Base-by-base conservation (phyloP, 2,329 filamentous ascomycete species). In the Xylariaceae sp. region DNA sequence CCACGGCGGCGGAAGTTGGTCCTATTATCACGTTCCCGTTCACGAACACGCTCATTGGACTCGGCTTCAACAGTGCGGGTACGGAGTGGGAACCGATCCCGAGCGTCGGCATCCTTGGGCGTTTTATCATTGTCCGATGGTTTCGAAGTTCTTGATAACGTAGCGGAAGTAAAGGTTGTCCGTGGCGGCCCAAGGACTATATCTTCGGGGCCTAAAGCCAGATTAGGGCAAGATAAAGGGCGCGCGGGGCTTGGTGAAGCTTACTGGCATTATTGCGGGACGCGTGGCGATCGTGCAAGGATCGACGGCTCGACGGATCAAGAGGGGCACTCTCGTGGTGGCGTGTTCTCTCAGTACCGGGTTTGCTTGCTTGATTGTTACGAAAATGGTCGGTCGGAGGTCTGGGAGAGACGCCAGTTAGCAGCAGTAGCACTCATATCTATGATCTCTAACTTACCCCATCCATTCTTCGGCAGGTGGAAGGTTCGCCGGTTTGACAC, bases 401-500 rank as follows among this genome's bases (percentile, higher is more conserved):
- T 55, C 76, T 81, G 60, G 44, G 57, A 48, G 52, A 49, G 49
- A 54, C 39, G 51, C 31, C 29, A 31, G 43, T 58, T 49, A 58
- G 47, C 50, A 62, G 46, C 34, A 11, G 40, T 44, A 34, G 44
- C 31, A 41, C 43, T 31, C 34, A 19, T 26, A 41, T 37, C 39
- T 26, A 43, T n/a, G 37, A 39, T 12, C 50, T 53, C 52, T 5
- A 47, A 73, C 82, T 69, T 78, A 95, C 88, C 92, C 91, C 90
- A 96, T 95, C 91, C 91, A 97, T 77, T 95, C 89, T 74, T 95
- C 90, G 60, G 87, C 81, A 30, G 90, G 87, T 61, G 91, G 91
- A 45, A 96, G 80, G 60, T 80, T 81, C 60, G 86, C 76, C 46
- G 92, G 92, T 73, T 89, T 95, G 64, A 80, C 76, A 67, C 91